Evolutionary conservation across 352 stramenopile genomes (phyloP).

Genomic region (Globisporangium acanthophoron): DNA sequence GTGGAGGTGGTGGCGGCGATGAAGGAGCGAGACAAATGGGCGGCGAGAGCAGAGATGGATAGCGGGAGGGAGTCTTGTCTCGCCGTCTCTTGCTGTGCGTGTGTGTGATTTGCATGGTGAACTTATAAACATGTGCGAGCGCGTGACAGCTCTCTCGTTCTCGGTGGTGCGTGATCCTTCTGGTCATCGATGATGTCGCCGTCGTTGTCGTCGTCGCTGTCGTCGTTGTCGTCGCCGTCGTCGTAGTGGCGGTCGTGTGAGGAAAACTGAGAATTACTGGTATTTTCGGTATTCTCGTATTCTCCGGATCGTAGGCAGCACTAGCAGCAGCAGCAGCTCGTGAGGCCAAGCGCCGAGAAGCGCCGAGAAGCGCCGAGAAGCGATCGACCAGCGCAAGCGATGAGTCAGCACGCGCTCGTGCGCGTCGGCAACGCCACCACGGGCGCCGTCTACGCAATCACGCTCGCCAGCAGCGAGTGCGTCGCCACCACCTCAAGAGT

Average conservation of each 20-base stretch:
- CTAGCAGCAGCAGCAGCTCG: not conserved
- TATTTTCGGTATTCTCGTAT: too few species aligned
- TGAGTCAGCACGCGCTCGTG: slow-evolving; percentile 20
- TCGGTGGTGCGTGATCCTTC: not conserved
- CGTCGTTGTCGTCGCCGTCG: too few species aligned
- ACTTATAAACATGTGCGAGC: not conserved
- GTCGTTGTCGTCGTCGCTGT: too few species aligned
- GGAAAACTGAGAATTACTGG: too few species aligned
- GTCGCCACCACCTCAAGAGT: slow-evolving; percentile 4
- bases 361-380: not conserved
- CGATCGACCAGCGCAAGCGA: slow-evolving; percentile 12
- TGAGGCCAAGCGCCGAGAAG: too few species aligned
- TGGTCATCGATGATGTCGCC: too few species aligned
- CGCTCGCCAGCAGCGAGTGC: slow-evolving; percentile 47
- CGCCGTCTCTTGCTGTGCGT: not conserved
- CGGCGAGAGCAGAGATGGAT: not conserved
- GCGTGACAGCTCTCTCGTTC: too few species aligned
- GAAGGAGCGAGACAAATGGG: not conserved
- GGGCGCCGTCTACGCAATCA: slow-evolving; percentile 28
- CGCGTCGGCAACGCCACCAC: slow-evolving; percentile 45
- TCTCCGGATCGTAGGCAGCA: not conserved
- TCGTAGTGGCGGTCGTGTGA: too few species aligned
- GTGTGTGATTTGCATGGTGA: slow-evolving; percentile 1
- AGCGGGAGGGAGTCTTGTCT: not conserved
- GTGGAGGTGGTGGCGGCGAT: not conserved